phyloP scores from a whole-genome alignment of 768 basidiomycete species.

The Jaapia argillacea region DNA sequence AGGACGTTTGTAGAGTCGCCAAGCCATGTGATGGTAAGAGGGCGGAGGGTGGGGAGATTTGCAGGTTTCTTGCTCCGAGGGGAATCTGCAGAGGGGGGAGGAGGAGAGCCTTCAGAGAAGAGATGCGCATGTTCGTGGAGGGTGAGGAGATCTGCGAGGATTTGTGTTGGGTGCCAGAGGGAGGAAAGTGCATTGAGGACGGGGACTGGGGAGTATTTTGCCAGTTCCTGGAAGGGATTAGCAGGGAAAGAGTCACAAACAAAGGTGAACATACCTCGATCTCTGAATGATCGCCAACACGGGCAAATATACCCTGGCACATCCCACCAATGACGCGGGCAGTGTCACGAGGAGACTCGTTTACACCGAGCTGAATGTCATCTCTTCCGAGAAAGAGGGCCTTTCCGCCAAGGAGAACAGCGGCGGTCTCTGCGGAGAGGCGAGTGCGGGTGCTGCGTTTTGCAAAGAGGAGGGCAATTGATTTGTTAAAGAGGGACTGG shows the following conservation, averaged over 20 bases:
- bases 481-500: slow-evolving; percentile 71
- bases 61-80: slow-evolving; percentile 6
- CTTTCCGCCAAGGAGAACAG: slow-evolving; percentile 72
- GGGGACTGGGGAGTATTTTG: slow-evolving; percentile 83
- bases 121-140: slow-evolving; percentile 65
- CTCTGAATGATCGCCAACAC: slow-evolving; percentile 87
- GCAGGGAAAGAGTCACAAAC: neutral
- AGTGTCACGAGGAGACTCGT: slow-evolving; percentile 79
- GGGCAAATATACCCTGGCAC: slow-evolving; percentile 95
- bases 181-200: slow-evolving; percentile 94
- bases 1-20: slow-evolving; percentile 94
- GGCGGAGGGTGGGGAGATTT: slow-evolving; percentile 44
- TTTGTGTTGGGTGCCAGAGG: slow-evolving; percentile 94
- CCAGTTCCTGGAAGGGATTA: slow-evolving; percentile 59
- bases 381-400: slow-evolving; percentile 83
- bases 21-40: slow-evolving; percentile 86
- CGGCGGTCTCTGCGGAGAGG: slow-evolving; percentile 77
- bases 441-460: slow-evolving; percentile 94
- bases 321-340: slow-evolving; percentile 87
- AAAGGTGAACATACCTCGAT: slow-evolving; percentile 57
- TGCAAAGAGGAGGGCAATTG: slow-evolving; percentile 82
- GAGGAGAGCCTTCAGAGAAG: slow-evolving; percentile 23
- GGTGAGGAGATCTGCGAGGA: slow-evolving; percentile 87
- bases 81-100: slow-evolving; percentile 4
- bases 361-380: slow-evolving; percentile 95